phyloP scores from a whole-genome alignment of 179 eudicot species.

The Corrigiola litoralis region DNA sequence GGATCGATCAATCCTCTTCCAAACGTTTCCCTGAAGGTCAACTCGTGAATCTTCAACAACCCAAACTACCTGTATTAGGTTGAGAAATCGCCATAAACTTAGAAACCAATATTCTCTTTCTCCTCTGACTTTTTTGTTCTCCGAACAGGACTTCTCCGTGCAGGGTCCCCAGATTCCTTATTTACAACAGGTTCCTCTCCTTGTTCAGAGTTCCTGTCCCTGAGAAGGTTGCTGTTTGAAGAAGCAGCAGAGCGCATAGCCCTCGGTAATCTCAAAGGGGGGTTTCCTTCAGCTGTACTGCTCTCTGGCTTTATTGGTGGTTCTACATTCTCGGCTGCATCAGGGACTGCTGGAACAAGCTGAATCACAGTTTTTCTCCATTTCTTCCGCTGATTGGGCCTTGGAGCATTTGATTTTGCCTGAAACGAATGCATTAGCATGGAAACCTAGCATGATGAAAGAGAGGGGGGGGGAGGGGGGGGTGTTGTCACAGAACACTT shows the following conservation, averaged over 20 bases:
- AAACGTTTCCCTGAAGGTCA: background rate
- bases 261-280: conserved; percentile 66
- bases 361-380: conserved; percentile 81
- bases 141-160: conserved; percentile 47
- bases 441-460: background rate
- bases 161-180: conserved; percentile 45
- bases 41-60: background rate
- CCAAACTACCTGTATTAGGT: background rate
- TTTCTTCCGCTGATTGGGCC: conserved; percentile 56
- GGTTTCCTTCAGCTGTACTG: conserved; percentile 31
- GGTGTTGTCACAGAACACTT: background rate
- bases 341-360: conserved; percentile 55
- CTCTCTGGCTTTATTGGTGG: conserved; percentile 31
- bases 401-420: conserved; percentile 69
- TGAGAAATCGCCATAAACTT: background rate
- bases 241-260: conserved; percentile 61
- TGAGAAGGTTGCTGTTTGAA: conserved; percentile 49
- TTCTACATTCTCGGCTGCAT: conserved; percentile 34
- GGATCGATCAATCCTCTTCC: conserved; percentile 23
- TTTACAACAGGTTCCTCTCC: conserved; percentile 32
- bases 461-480: background rate
- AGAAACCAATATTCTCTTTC: conserved; percentile 58
- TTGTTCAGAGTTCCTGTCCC: conserved; percentile 64
- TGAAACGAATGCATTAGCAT: conserved; percentile 28
- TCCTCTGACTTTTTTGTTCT: conserved; percentile 41